These are phyloP conservation scores for Chalciporus pseudorubinellus DNA, from an alignment of 768 basidiomycete species.

Conservation along the genomic window DNA sequence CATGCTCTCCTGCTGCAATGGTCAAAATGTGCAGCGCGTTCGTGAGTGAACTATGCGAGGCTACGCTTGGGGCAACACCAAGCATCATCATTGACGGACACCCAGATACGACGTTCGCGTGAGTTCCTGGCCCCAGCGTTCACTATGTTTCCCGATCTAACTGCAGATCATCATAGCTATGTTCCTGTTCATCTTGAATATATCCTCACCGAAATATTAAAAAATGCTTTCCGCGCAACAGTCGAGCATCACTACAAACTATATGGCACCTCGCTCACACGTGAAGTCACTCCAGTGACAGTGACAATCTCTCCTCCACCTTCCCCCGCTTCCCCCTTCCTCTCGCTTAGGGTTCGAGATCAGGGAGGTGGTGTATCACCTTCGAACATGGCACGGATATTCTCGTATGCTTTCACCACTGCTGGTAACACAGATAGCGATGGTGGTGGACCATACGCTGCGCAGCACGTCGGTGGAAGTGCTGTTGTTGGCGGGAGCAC, in stretches of 20 bases:
- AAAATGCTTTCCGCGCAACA: conserved; percentile 89
- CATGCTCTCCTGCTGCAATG: conserved; percentile 71
- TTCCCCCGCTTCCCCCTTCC: conserved; percentile 39
- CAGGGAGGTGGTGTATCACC: conserved; percentile 84
- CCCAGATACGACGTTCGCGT: conserved; percentile 74
- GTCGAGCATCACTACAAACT: conserved; percentile 66
- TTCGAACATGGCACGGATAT: conserved; percentile 71
- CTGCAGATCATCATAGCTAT: conserved; percentile 50
- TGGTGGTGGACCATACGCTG: conserved; percentile 73
- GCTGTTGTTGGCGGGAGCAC: conserved; percentile 53
- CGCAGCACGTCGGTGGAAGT: conserved; percentile 71
- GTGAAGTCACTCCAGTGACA: conserved; percentile 56
- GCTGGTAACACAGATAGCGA: conserved; percentile 52
- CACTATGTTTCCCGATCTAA: conserved; percentile 11
- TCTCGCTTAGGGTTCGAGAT: conserved; percentile 80
- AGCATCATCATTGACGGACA: conserved; percentile 68
- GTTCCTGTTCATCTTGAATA: conserved; percentile 91
- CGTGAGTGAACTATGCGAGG: conserved; percentile 80
- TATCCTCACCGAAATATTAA: conserved; percentile 85
- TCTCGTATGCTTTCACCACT: conserved; percentile 91
- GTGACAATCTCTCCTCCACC: conserved; percentile 69
- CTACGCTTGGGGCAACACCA: conserved; percentile 74
- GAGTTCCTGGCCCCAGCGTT: conserved; percentile 36
- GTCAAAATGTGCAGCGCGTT: conserved; percentile 79
- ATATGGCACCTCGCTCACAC: conserved; percentile 33